These are phyloP conservation scores for Fistulinella staudtii DNA, from an alignment of 1,284 basidiomycete species.

Conservation along the genomic window DNA sequence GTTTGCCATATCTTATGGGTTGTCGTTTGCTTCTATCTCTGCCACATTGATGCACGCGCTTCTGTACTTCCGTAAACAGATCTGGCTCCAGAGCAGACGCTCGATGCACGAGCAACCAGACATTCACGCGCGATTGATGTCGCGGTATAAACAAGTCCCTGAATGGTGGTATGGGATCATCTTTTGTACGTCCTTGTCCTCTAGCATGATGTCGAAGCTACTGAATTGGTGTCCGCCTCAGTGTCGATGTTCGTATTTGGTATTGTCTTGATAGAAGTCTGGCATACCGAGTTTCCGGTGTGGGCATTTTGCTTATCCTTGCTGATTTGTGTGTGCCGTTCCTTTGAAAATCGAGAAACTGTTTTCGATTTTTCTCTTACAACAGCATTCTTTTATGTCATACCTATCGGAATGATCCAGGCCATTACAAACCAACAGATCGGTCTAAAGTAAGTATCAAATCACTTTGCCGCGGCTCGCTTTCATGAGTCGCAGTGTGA, in stretches of 20 bases:
- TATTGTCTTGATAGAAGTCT: constrained; percentile 55
- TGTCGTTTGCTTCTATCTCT: constrained; percentile 67
- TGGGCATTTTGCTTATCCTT: constrained; percentile 47
- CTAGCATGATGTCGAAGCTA: neutral
- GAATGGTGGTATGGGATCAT: constrained; percentile 67
- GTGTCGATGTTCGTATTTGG: constrained; percentile 52
- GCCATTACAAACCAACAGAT: constrained; percentile 45
- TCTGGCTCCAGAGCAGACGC: constrained; percentile 52
- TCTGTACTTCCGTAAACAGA: constrained; percentile 66
- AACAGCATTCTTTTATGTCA: constrained; percentile 44
- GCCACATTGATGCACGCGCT: constrained; percentile 65
- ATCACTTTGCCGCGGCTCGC: neutral
- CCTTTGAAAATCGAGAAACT: neutral
- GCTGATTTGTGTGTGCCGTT: constrained; percentile 23
- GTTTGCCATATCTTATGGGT: constrained; percentile 66
- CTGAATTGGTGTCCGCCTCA: neutral
- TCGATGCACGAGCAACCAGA: constrained; percentile 64
- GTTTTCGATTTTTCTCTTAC: neutral
- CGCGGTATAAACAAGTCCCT: constrained; percentile 65
- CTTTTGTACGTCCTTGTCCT: constrained; percentile 25
- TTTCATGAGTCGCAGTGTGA: constrained; percentile 25
- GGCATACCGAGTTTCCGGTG: constrained; percentile 55
- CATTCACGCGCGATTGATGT: constrained; percentile 74
- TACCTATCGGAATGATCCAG: constrained; percentile 47
- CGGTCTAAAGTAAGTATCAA: constrained; percentile 36